phyloP scores from a whole-genome alignment of 768 basidiomycete species.

The Gelatoporia subvermispora region DNA sequence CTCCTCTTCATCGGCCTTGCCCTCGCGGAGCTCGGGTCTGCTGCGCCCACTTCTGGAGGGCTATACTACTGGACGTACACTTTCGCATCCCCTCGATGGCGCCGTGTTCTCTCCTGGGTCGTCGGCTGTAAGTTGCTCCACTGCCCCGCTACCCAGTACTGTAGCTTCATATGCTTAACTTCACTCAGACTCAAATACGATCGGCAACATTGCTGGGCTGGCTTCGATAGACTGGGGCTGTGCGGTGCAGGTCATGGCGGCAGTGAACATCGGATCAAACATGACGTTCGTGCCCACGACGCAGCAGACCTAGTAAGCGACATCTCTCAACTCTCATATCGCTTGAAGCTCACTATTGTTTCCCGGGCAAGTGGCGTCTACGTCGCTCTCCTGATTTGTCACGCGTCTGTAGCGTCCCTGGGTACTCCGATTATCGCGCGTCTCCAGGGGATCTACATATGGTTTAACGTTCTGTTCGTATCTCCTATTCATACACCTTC shows the following conservation, averaged over 20 bases:
- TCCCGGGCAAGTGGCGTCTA: conserved; percentile 25
- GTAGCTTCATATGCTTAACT: conserved; percentile 8
- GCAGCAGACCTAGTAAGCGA: conserved; percentile 20
- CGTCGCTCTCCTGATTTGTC: conserved; percentile 25
- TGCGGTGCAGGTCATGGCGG: conserved; percentile 34
- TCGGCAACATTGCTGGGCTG: conserved; percentile 28
- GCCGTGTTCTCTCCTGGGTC: conserved; percentile 32
- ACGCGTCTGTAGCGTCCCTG: conserved; percentile 28
- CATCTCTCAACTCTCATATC: neutral
- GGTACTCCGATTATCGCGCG: conserved; percentile 29
- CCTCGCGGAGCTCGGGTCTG: conserved; percentile 30
- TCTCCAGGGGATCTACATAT: conserved; percentile 29
- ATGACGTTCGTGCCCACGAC: conserved; percentile 21
- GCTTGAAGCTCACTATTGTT: conserved; percentile 38
- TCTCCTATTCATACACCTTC: no score
- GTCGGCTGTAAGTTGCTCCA: conserved; percentile 30
- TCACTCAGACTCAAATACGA: conserved; percentile 25
- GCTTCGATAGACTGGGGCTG: conserved; percentile 34
- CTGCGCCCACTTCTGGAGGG: conserved; percentile 30
- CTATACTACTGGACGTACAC: conserved; percentile 33
- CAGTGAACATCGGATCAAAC: conserved; percentile 27
- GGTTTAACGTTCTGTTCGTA: conserved; percentile 31
- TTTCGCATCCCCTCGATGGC: conserved; percentile 24
- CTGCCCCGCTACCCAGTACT: neutral
- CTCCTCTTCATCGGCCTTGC: conserved; percentile 29